These are phyloP conservation scores for Evansstolkia leycettana DNA, from an alignment of 495 filamentous ascomycete species.

Conservation along the genomic window DNA sequence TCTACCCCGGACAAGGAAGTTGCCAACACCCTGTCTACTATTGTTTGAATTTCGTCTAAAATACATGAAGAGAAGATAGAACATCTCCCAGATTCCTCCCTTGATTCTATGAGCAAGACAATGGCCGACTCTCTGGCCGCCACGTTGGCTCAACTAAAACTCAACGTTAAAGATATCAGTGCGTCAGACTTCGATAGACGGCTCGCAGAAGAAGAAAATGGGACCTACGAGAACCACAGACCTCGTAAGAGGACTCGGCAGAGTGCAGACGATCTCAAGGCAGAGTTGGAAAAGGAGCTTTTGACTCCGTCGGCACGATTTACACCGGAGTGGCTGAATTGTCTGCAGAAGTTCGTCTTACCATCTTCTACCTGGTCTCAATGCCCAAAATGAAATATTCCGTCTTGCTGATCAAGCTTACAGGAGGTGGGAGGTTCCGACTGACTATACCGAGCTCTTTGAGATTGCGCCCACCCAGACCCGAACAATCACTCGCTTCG, in stretches of 20 bases:
- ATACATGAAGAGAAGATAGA: no score
- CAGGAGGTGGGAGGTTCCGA: constrained; percentile 70
- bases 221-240: constrained; percentile 15
- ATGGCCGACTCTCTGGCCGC: constrained; percentile 19
- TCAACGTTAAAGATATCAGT: constrained; percentile 14
- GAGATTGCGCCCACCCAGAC: constrained; percentile 82
- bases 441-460: constrained; percentile 69
- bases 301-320: constrained; percentile 68
- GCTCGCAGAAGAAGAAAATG: constrained; percentile 23
- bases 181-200: constrained; percentile 18
- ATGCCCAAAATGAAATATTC: neutral
- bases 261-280: constrained; percentile 45
- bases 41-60: no score
- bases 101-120: no score
- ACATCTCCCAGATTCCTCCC: no score
- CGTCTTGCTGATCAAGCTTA: constrained; percentile 7
- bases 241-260: constrained; percentile 42
- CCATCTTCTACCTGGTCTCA: neutral
- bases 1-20: no score
- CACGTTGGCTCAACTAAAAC: constrained; percentile 16
- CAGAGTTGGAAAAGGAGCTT: constrained; percentile 63
- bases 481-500: constrained; percentile 84
- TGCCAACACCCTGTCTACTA: no score
- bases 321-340: constrained; percentile 72
- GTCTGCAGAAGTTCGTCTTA: constrained; percentile 56